Evolutionary conservation across 2,329 filamentous ascomycete genomes (phyloP), one percentile per base, ranked within the genome.

Genomic region (Aspergillus hortae): DNA sequence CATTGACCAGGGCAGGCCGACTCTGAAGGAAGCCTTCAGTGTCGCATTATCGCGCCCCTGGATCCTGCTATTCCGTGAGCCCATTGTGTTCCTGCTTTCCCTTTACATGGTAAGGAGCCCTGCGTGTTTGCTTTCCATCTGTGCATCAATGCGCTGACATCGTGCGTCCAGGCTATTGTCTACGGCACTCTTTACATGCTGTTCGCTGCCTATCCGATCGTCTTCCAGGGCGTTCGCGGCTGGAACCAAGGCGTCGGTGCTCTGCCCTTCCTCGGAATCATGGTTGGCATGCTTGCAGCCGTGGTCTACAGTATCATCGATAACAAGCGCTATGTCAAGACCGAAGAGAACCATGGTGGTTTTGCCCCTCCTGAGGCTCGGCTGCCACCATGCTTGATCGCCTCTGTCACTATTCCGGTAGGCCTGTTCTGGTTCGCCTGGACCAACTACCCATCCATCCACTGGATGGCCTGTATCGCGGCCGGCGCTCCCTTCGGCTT

Each of bases 391-490:
- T 72, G 69, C 41, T 77, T 80, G 49, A 55, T 78, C 3, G 77
- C 77, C 14, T 72, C 70, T 48, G 71, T 80, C 21, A 67, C 70
- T 5, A 69, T 85, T 36, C 81, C 83, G 0, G 68, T 82, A 38
- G 77, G 79, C 9, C 70, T 83, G 1, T 82, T 83, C 65, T 82
- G 79, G 80, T 80, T 83, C 48, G 80, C 80, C 0, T 84, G 81
- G 81, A 81, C 80, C 0, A 79, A 80, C 46, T 77, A 68, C 44
- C 72, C 66, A 55, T 65, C 61, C 10, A 63, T 71, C 46, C 69
- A 72, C 58, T 73, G 70, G 70, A 66, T 72, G 53, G 67, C 62
- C 2, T 64, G 64, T 14, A 65, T 73, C 46, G 62, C 68, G 9
- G 69, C 64, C 3, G 64, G 62, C 3, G 70, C 61, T 1, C 65